Evolutionary conservation across 345 rosid genomes (phyloP), one percentile per base, ranked within the genome.

Genomic region (Litchi chinensis): DNA sequence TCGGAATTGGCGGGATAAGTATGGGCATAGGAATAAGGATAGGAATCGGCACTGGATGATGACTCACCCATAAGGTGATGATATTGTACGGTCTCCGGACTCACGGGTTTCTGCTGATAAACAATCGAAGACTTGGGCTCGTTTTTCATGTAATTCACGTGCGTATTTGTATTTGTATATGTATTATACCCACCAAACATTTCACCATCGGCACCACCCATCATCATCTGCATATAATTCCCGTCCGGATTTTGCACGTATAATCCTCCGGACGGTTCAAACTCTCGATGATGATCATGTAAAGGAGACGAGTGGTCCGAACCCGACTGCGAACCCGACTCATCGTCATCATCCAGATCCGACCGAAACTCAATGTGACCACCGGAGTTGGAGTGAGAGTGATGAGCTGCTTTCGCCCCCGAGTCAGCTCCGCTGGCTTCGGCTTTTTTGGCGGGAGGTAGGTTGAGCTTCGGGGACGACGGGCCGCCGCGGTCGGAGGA

Each of bases 91-190:
- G 88, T 75, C 86, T 86, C 90, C 18, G 89, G 85, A 56, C 83
- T 83, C 74, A 60, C 54, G 0, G 97, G 98, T 83, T 88, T 87
- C 74, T 92, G 97, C 81, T 88, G 87, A 52, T 90, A 89, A 70
- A 91, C 87, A 10, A 93, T 85, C 0, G 94, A 84, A 41, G 93
- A 86, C 70, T 88, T 83, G 0, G 94, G 83, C 57, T 85, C 86
- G 39, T 90, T 94, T 83, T 87, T 93, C 98, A 93, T 93, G 76
- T 85, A 97, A 79, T 92, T 94, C 98, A 89, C 90, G 43, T 91
- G 86, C 79, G 86, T 68, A 40, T 37, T 41, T 3, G 32, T 37
- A 71, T 4, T 32, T 32, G 37, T 2, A 32, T 32, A 32, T 11
- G 22, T 15, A 66, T 66, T 66, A 71, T 50, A 73, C 40, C 76